These are phyloP conservation scores for Pelargonium fulgidum DNA, from an alignment of 441 rosid species.

Conservation along the genomic window DNA sequence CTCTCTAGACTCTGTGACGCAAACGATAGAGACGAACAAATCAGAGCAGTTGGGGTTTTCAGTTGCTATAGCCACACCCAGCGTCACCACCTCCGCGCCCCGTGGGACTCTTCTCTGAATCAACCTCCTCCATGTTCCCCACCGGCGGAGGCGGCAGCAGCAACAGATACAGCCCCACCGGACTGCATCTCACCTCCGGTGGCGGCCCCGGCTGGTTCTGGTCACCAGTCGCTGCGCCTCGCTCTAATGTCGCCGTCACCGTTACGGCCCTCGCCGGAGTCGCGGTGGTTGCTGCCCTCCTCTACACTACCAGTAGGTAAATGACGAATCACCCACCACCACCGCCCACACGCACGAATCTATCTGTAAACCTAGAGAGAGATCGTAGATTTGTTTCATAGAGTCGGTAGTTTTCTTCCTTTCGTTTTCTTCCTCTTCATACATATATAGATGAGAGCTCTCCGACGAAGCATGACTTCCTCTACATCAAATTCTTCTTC, in stretches of 20 bases:
- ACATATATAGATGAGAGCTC: conserved; percentile 60
- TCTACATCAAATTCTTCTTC: conserved; percentile 59
- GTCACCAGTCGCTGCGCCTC: background rate
- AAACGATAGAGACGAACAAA: too few relatives aligned
- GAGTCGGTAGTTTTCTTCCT: too few relatives aligned
- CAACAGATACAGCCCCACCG: conserved; percentile 13
- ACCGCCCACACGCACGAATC: too few relatives aligned
- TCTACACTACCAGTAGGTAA: conserved; percentile 5
- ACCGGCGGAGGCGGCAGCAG: background rate
- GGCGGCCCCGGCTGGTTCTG: conserved; percentile 17
- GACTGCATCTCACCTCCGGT: conserved; percentile 25
- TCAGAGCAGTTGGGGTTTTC: too few relatives aligned
- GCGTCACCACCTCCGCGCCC: too few relatives aligned
- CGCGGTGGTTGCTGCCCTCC: conserved; percentile 3
- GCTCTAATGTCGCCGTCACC: background rate
- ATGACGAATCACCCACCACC: background rate
- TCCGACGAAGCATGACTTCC: conserved; percentile 77
- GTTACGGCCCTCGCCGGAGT: background rate
- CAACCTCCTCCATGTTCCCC: conserved; percentile 23
- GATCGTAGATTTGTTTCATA: background rate
- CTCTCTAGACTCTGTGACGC: too few relatives aligned
- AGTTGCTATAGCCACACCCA: too few relatives aligned
- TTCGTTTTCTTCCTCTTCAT: background rate
- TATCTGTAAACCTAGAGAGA: too few relatives aligned
- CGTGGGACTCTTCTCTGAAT: too few relatives aligned